Evolutionary conservation across 108 stramenopile genomes (phyloP), one percentile per base, ranked within the genome.

Genomic region (Aurantiochytrium sp.): DNA sequence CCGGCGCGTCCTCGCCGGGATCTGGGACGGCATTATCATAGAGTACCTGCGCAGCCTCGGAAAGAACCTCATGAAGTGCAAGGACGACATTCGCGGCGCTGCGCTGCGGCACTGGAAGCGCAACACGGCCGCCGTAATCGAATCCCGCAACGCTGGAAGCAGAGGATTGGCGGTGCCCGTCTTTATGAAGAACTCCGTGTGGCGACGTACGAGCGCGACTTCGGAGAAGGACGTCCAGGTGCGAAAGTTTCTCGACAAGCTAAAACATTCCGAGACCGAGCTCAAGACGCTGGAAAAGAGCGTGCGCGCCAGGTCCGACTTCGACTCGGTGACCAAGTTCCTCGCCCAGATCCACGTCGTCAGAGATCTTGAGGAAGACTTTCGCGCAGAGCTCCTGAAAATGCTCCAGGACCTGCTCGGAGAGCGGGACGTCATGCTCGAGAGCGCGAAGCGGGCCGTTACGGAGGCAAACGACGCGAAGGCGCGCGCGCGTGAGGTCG

Each of bases 101-200:
- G 73, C 30, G 45, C 73, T 81, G n/a, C 45, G 12, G 0, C 73
- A 81, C 24, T 81, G 73, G 73, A 81, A 81, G 73, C 73, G 73
- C 12, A 41, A 81, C 73, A 81, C 73, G 27, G 45, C 30, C 27
- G 73, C 73, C 21, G 45, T 81, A 48, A 81, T 81, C 12, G 73
- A 42, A 1, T 37, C 73, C 1, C 27, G 34, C 10, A 27, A 15
- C 24, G 27, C 34, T 2, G 59, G 34, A 10, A 15, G 15, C 15
- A 8, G 17, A 52, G 59, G 59, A 17, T 30, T 65, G 27, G 32
- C 59, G 10, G 27, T 19, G 42, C 42, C 73, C 6, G 73, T 81
- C 10, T 81, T 81, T 24, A 81, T 81, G 4, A 41, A 48, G 39
- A 24, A 42, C n/a, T 48, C 42, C 24, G 39, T 41, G 6, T 81